Percentiles rank a stretch among this genome's conserved stretches.
Evolutionary conservation across 257 asterid genomes (phyloP).

Genomic region (Nicotiana sylvestris): DNA sequence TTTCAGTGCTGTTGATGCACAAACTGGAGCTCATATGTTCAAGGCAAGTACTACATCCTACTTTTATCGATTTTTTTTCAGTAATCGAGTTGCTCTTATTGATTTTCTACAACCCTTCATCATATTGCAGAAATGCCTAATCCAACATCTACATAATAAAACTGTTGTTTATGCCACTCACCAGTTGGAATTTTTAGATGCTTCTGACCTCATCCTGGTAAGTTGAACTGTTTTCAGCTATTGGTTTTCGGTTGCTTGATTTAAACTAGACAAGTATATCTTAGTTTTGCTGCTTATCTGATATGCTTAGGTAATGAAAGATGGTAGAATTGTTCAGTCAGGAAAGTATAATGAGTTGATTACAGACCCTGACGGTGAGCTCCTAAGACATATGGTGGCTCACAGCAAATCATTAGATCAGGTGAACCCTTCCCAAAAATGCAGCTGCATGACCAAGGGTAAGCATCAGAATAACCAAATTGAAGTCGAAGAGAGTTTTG

Average conservation of each 20-base stretch:
- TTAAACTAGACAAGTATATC: background rate
- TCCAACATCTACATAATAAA: slow-evolving; percentile 48
- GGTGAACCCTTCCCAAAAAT: slow-evolving; percentile 35
- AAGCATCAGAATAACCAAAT: slow-evolving; percentile 21
- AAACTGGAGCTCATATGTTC: slow-evolving; percentile 82
- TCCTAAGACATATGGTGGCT: slow-evolving; percentile 56
- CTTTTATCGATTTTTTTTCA: background rate
- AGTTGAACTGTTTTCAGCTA: slow-evolving; percentile 17
- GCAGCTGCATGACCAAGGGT: slow-evolving; percentile 19
- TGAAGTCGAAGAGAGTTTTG: slow-evolving; percentile 35
- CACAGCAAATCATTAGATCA: slow-evolving; percentile 54
- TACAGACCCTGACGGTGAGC: slow-evolving; percentile 53
- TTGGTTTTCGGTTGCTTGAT: background rate
- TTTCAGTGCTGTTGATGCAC: slow-evolving; percentile 86
- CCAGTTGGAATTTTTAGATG: slow-evolving; percentile 69
- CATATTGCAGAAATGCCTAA: slow-evolving; percentile 60
- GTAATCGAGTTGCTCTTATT: background rate
- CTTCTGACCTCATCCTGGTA: slow-evolving; percentile 76
- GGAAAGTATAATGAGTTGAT: slow-evolving; percentile 67
- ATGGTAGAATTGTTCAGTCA: slow-evolving; percentile 63
- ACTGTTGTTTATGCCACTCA: slow-evolving; percentile 81
- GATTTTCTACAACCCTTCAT: background rate
- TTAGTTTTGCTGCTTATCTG: background rate
- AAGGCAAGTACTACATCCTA: slow-evolving; percentile 36
- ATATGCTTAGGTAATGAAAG: slow-evolving; percentile 55